Base-by-base conservation (phyloP, 768 basidiomycete species). In the Russula griseocarnosa region DNA sequence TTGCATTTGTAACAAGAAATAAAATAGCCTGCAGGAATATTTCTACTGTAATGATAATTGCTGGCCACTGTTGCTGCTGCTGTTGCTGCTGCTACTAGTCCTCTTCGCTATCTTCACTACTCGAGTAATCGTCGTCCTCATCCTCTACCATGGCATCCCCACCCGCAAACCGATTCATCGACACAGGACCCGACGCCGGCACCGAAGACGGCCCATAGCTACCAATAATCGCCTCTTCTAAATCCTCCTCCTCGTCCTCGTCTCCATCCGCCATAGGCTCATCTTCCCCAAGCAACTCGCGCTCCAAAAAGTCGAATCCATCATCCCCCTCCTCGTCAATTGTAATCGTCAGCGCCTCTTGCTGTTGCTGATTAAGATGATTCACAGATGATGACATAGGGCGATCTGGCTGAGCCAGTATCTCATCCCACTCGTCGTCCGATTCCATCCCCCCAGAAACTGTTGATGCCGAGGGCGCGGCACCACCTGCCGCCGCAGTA, bases 101-200 rank as follows among this genome's bases (percentile, higher is more conserved):
- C 24, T 68, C 67, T 5, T 84, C 83, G 67, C 79, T 82, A 3
- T 84, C 82, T 30, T 83, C 77, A 42, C 66, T 79, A 65, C 82
- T 84, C 10, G 80, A 80, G 20, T 79, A 79, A 61, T 79, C 82
- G 46, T 81, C 82, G 56, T 83, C 82, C 32, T 82, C 79, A 38
- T 78, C 75, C 40, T 66, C 75, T 49, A 61, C 69, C 28, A 62
- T 20, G 4, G 26, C 20, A 18, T 38, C 72, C 67, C 76, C 80
- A 50, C 76, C 80, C 10, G 77, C 83, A 63, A 81, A 78, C 63
- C 78, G 76, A 63, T 79, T 79, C 63, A 85, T 64, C 36, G 84
- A 83, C 34, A 85, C 24, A 1, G 46, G 46, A 47, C 46, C 46
- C 22, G 44, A n/a, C n/a, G 46, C 46, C 69, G 1, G 32, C 55